These are phyloP conservation scores for Boletellus sp. DNA, from an alignment of 768 basidiomycete genomes.

Conservation along the genomic window DNA sequence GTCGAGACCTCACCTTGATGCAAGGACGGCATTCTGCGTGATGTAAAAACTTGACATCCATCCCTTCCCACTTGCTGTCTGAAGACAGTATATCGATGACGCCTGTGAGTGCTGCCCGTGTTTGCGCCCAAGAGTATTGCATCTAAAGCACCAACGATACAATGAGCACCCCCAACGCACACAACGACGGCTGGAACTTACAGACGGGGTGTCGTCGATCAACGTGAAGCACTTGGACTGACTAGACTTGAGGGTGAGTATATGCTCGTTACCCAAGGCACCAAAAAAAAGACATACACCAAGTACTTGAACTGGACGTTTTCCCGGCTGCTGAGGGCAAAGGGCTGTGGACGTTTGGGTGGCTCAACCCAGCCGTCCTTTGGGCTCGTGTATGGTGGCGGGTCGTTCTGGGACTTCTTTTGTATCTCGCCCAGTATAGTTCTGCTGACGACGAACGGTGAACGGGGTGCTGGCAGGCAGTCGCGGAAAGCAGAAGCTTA, in stretches of 20 bases:
- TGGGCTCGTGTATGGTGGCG: slow-evolving; percentile 17
- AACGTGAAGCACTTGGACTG: slow-evolving; percentile 20
- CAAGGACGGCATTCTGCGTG: not conserved
- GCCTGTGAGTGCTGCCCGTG: slow-evolving; percentile 17
- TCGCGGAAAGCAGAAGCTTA: slow-evolving; percentile 1
- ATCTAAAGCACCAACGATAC: slow-evolving; percentile 9
- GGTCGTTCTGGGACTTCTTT: not conserved
- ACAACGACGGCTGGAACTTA: not conserved
- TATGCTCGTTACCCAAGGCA: not conserved
- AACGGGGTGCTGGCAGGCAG: not conserved
- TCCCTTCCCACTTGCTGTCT: slow-evolving; percentile 13
- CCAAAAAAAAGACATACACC: slow-evolving; percentile 8
- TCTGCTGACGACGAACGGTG: not conserved
- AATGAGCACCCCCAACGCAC: not conserved
- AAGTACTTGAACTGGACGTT: slow-evolving; percentile 16
- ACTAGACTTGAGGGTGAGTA: slow-evolving; percentile 9
- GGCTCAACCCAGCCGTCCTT: slow-evolving; percentile 8
- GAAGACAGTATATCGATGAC: slow-evolving; percentile 10
- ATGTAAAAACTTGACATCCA: slow-evolving; percentile 19
- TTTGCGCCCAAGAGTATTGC: slow-evolving; percentile 20
- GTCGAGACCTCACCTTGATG: slow-evolving; percentile 8
- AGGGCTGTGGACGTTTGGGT: slow-evolving; percentile 6
- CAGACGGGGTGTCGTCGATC: slow-evolving; percentile 22
- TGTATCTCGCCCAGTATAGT: not conserved
- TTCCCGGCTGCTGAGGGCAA: slow-evolving; percentile 10